Evolutionary conservation across 2,329 filamentous ascomycete genomes (phyloP), one percentile per base, ranked within the genome.

Genomic region (Phoma sp.): DNA sequence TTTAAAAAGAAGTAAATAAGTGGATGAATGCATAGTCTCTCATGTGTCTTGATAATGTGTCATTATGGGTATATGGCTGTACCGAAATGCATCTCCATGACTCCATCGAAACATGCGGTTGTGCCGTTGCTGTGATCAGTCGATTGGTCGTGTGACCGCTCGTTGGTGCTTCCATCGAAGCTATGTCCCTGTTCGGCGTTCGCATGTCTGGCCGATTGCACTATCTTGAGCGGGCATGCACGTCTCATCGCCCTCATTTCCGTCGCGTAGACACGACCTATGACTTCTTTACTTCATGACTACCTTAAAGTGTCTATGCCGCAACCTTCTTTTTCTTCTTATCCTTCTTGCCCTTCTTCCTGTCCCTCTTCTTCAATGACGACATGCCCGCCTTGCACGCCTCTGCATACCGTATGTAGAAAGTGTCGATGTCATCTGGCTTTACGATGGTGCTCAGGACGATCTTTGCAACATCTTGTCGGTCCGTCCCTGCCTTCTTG

Each of bases 321-420:
- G 56, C 62, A 67, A 75, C 76, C 76, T 84, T 87, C 80, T 87
- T 90, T 78, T 79, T 82, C 74, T 83, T 87, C 79, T 88, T 91
- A 73, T 90, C 91, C 80, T 84, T 85, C 78, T 89, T 90, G 63
- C 88, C 87, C 83, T 91, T 93, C 76, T 89, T 96, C 70, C 92
- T 85, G 77, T 98, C 93, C 64, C 95, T 84, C 72, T 96, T 96
- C 85, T 96, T 98, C 77, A 99, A 73, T 7, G 88, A 87, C 42
- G 84, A 83, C 92, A 98, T 97, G 5, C 92, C 92, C 0, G 83
- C 80, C 80, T 96, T 97, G 78, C 93, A 97, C 3, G 92, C 83
- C 64, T 98, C 95, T 18, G 92, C 93, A 78, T 98, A 99, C 45
- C 85, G 83, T 25, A 81, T 78, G 74, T 92, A 99, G 71, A 99